phyloP scores from a whole-genome alignment of 1,284 basidiomycete genomes.

The Rhodofomes roseus region DNA sequence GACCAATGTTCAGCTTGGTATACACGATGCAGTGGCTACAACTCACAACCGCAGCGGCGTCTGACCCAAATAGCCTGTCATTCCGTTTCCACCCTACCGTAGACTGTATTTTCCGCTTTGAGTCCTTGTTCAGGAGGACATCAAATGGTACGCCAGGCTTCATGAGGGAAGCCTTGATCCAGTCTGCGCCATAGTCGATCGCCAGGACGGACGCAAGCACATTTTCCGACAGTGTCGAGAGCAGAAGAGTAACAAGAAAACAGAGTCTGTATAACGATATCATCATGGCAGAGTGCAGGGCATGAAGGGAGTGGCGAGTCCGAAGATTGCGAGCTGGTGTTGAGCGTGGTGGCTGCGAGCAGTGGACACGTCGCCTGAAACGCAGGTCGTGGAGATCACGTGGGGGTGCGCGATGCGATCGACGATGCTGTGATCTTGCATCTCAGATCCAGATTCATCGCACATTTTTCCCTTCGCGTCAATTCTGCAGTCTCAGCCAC shows the following conservation, averaged over 20 bases:
- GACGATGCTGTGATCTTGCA: neutral
- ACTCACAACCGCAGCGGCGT: slow-evolving; percentile 84
- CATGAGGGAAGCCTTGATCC: slow-evolving; percentile 94
- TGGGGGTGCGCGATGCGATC: neutral
- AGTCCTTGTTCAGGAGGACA: slow-evolving; percentile 93
- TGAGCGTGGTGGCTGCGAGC: neutral
- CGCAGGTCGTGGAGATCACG: neutral
- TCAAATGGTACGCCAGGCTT: slow-evolving; percentile 97
- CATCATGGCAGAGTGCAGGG: neutral
- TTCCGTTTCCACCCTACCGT: slow-evolving; percentile 85
- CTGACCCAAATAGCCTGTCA: slow-evolving; percentile 85
- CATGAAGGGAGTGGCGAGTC: neutral
- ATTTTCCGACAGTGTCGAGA: slow-evolving; percentile 23
- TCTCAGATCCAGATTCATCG: neutral
- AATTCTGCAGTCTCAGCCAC: neutral
- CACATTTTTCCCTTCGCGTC: neutral
- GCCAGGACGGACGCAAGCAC: slow-evolving; percentile 70
- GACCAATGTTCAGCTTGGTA: slow-evolving; percentile 3
- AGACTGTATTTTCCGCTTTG: slow-evolving; percentile 92
- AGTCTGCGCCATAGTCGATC: slow-evolving; percentile 95
- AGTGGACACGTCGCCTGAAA: slow-evolving; percentile 2
- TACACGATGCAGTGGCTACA: neutral
- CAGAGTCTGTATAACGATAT: neutral
- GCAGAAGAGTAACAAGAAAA: slow-evolving; percentile 19
- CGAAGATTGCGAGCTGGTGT: neutral